Evolutionary conservation across 2,329 filamentous ascomycete species (phyloP).

Genomic region (Diaporthe nobilis): DNA sequence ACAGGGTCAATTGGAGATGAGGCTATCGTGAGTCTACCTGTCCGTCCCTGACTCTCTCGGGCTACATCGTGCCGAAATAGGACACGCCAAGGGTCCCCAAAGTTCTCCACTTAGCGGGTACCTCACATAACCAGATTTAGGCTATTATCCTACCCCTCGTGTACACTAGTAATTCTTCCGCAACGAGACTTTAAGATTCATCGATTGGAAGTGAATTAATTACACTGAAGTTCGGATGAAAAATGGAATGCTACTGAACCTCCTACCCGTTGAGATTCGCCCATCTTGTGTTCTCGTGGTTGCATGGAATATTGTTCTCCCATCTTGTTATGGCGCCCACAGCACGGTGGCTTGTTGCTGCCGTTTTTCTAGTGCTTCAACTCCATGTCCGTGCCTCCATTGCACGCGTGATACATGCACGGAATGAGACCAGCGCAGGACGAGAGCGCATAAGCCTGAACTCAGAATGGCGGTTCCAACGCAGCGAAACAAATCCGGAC

Average conservation of each 20-base stretch:
- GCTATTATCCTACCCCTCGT: conserved; percentile 1
- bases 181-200: not conserved
- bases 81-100: conserved; percentile 1
- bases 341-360: conserved; percentile 3
- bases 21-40: not conserved
- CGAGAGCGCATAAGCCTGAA: conserved; percentile 36
- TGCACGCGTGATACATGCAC: not conserved
- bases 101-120: not conserved
- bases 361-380: not conserved
- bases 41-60: not conserved
- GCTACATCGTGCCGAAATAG: conserved; percentile 10
- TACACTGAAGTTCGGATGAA: not conserved
- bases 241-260: not conserved
- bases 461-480: conserved; percentile 25
- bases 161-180: conserved; percentile 1
- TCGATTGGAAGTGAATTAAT: not conserved
- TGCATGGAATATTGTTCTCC: not conserved
- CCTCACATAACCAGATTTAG: conserved; percentile 7
- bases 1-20: not conserved
- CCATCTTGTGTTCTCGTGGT: not conserved
- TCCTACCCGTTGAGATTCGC: not conserved
- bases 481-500: conserved; percentile 36
- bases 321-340: not conserved
- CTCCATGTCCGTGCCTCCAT: not conserved
- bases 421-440: not conserved